Base-by-base conservation (phyloP, 129 eudicot genomes). In the Deinandra increscens region DNA sequence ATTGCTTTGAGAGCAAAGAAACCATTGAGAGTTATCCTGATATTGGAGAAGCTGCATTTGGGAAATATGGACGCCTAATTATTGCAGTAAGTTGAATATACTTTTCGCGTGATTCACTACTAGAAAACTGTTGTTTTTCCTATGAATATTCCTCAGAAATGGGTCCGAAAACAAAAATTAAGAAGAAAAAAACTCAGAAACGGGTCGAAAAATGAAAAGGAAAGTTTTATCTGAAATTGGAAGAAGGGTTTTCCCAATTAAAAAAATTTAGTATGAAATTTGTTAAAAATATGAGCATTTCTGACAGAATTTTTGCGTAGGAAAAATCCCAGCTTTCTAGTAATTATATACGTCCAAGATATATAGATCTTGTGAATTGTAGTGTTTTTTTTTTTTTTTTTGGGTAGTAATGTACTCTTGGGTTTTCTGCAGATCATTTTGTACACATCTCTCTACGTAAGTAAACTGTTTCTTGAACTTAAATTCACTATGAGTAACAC, bases 1-100 rank as follows among this genome's bases (percentile, higher is more conserved):
- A 73, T 18, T 91, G 98, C 79, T 84, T 91, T 23, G 98, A 91
- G 60, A 88, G 89, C 71, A 82, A 43, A 33, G 83, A 85, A 18
- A 89, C 80, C 19, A 83, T 91, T 26, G 44, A 82, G 48, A 80
- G 89, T 7, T 91, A 80, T 80, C 91, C 95, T 6, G 98, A 88
- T 64, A 83, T 88, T 45, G 98, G 98, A 72, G 96, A 91, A 78
- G 98, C 98, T 60, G 98, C 98, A 49, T 88, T 91, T 82, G 98
- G 98, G 62, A 88, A 76, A 81, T 82, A 81, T n/a, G 98, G 98
- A 3, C 96, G 98, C 37, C 80, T 91, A 75, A 20, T 84, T 14
- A 61, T 91, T 68, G 84, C 96, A 26, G 95, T 91, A 74, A 84
- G 96, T 66, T 19, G 3, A 53, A 12, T 74, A 29, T 26, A 53